phyloP scores from a whole-genome alignment of 1,284 basidiomycete species.

The Cystobasidium sp. region DNA sequence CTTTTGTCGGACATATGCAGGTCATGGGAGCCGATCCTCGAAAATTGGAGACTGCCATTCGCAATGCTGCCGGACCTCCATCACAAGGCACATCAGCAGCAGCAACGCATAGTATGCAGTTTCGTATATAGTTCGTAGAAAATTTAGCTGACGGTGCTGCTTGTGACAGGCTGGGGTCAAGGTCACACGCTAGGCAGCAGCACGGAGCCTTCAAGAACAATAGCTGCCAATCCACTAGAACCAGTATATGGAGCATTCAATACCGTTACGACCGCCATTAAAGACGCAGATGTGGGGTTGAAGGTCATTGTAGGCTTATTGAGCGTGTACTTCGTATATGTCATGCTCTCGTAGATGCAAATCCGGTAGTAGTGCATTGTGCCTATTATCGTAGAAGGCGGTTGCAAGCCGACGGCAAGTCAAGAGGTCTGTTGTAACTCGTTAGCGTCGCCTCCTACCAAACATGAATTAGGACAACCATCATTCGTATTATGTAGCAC shows the following conservation, averaged over 20 bases:
- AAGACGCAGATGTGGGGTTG: background rate
- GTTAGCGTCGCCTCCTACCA: too few species aligned
- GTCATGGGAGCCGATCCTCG: conserved; percentile 40
- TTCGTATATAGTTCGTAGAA: background rate
- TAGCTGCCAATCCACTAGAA: conserved; percentile 22
- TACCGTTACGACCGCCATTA: background rate
- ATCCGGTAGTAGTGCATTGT: too few species aligned
- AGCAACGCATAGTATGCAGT: conserved; percentile 17
- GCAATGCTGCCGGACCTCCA: conserved; percentile 27
- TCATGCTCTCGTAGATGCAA: conserved; percentile 7
- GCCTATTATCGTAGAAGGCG: too few species aligned
- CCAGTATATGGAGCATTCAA: conserved; percentile 4
- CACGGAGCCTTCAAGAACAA: conserved; percentile 14
- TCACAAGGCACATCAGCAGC: conserved; percentile 12
- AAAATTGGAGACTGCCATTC: conserved; percentile 35
- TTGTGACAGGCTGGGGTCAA: conserved; percentile 28
- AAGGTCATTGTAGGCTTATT: conserved; percentile 26
- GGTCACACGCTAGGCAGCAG: conserved; percentile 28
- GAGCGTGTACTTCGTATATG: conserved; percentile 29
- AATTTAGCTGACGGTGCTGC: background rate
- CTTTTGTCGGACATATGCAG: background rate
- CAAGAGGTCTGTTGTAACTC: too few species aligned
- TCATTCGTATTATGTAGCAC: too few species aligned
- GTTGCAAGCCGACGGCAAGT: too few species aligned
- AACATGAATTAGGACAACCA: too few species aligned